phyloP scores from a whole-genome alignment of 2,329 filamentous ascomycete species.

The Aspergillus sp. region DNA sequence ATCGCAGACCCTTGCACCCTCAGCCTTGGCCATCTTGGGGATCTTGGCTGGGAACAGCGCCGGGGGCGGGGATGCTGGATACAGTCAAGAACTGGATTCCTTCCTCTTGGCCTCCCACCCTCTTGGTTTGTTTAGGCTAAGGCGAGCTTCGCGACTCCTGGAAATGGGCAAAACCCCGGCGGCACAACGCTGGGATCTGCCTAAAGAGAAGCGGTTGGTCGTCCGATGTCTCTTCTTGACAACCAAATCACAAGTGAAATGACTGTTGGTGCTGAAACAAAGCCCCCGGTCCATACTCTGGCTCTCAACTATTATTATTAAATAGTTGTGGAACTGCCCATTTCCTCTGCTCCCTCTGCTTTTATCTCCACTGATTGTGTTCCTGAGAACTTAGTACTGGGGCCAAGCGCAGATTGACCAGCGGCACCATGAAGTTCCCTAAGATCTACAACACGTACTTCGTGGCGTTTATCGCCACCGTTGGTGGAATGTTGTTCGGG shows the following conservation, averaged over 20 bases:
- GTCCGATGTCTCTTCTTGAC: background rate
- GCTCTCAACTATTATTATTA: background rate
- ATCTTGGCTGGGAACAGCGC: background rate
- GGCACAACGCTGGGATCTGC: background rate
- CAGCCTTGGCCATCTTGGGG: background rate
- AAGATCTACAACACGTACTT: constrained; percentile 58
- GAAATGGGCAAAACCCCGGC: constrained; percentile 7
- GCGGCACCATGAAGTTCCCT: constrained; percentile 35
- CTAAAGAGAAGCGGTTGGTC: background rate
- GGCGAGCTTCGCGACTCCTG: background rate
- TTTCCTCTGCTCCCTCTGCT: background rate
- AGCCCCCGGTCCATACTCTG: no score
- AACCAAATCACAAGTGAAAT: background rate
- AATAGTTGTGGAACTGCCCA: background rate
- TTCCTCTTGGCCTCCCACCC: background rate
- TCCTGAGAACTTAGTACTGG: background rate
- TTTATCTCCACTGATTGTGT: background rate
- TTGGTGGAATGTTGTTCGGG: constrained; percentile 55
- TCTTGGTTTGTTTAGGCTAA: background rate
- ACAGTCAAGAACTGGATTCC: background rate
- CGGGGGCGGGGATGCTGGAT: background rate
- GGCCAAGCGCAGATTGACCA: background rate
- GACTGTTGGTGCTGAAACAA: background rate
- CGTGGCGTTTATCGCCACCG: constrained; percentile 52
- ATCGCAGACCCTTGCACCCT: background rate